Evolutionary conservation across 306 rosid species (phyloP).

Genomic region (Vigna radiata): DNA sequence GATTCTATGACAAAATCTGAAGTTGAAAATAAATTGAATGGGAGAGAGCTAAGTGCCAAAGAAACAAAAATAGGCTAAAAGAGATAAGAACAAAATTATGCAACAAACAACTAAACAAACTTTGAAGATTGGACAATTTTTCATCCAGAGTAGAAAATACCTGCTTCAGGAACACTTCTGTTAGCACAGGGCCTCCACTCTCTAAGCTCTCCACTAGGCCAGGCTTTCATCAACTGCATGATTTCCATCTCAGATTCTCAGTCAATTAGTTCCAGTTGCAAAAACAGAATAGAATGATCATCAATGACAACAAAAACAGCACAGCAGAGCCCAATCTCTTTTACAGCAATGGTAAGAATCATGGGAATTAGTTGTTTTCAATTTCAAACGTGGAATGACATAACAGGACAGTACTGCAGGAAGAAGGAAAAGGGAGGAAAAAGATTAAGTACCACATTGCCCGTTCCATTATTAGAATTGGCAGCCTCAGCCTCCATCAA

Average conservation of each 20-base stretch:
- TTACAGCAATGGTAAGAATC: neutral
- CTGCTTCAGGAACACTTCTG: conserved; percentile 54
- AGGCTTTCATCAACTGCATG: conserved; percentile 75
- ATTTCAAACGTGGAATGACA: neutral
- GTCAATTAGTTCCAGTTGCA: conserved; percentile 17
- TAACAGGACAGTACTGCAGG: neutral
- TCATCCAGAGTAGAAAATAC: conserved; percentile 48
- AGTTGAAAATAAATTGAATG: conserved; percentile 31
- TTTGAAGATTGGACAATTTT: neutral
- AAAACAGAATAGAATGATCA: neutral
- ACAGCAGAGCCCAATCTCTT: no score
- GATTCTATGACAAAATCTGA: conserved; percentile 25
- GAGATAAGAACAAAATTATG: neutral
- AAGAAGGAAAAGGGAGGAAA: neutral
- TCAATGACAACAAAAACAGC: no score
- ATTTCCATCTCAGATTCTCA: conserved; percentile 41
- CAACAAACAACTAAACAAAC: conserved; percentile 21
- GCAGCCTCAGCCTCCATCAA: conserved; percentile 61
- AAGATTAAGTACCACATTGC: conserved; percentile 59
- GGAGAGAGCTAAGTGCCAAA: neutral
- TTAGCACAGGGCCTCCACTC: conserved; percentile 83
- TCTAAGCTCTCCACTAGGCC: conserved; percentile 63
- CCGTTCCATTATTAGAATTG: conserved; percentile 52
- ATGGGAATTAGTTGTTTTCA: neutral
- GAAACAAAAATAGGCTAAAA: conserved; percentile 7